Conservation (phyloP, 23 red algal genomes). For the Chondrus crispus region DNA sequence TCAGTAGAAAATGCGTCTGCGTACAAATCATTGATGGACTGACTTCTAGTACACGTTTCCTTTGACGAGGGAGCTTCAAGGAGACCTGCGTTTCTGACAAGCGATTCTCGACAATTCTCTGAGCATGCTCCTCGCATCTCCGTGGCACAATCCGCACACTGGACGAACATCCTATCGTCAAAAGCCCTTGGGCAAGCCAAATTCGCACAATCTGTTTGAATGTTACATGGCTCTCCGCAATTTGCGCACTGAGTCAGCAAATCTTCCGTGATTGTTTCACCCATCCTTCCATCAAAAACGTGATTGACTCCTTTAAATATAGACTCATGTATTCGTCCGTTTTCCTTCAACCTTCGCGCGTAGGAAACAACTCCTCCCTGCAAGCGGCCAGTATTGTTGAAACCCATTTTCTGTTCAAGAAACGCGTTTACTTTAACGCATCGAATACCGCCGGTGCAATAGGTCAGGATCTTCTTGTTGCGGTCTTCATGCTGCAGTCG, state of each 20-base stretch:
- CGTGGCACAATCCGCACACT: constrained; percentile 74
- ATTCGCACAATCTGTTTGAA: constrained; percentile 82
- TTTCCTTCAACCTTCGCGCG: constrained; percentile 47
- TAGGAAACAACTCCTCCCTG: constrained; percentile 91
- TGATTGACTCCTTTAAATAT: constrained; percentile 79
- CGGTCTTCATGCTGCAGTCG: constrained; percentile 38
- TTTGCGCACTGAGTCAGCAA: constrained; percentile 64
- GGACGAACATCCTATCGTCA: constrained; percentile 68
- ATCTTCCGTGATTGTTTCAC: constrained; percentile 71
- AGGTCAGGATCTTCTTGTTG: constrained; percentile 69
- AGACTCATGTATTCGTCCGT: constrained; percentile 34
- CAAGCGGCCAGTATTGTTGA: constrained; percentile 68
- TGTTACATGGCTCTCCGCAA: constrained; percentile 63
- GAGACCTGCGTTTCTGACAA: neutral
- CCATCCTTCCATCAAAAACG: constrained; percentile 87
- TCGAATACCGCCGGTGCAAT: constrained; percentile 93
- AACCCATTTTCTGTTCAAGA: constrained; percentile 79
- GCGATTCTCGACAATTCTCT: constrained; percentile 11
- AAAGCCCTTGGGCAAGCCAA: constrained; percentile 75
- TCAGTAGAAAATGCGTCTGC: constrained; percentile 15
- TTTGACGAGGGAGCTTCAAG: neutral
- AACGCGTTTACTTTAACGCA: constrained; percentile 91
- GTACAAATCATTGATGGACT: constrained; percentile 12
- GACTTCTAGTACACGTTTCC: neutral
- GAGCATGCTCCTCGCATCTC: constrained; percentile 51